Evolutionary conservation across 139 green algal genomes (phyloP).

Genomic region (Asterochloris sp.): DNA sequence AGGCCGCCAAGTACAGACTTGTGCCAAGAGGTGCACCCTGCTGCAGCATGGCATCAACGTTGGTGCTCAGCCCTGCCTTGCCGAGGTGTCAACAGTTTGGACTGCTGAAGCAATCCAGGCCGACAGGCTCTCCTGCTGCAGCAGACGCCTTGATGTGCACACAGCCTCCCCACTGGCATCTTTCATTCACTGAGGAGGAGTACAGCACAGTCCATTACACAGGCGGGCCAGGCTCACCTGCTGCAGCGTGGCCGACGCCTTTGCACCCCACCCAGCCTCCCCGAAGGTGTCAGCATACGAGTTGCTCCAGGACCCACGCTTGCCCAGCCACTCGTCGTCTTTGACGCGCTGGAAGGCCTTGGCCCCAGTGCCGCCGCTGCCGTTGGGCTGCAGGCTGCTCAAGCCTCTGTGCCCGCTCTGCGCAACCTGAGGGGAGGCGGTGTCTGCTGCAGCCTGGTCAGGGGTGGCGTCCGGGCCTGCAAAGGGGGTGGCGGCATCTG

Average conservation of each 20-base stretch:
- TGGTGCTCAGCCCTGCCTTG: no score
- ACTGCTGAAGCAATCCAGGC: no score
- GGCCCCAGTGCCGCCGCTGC: background rate
- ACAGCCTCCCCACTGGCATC: no score
- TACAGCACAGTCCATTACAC: background rate
- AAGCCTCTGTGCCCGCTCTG: background rate
- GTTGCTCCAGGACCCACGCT: conserved; percentile 72
- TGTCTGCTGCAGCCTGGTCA: background rate
- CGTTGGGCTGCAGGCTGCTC: no score
- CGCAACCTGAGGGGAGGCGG: background rate
- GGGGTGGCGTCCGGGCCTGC: no score
- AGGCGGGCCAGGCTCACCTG: conserved; percentile 28
- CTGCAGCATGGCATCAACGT: background rate
- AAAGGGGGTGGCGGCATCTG: no score
- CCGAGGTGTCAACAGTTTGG: no score
- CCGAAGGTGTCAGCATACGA: conserved; percentile 74
- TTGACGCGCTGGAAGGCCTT: conserved; percentile 82
- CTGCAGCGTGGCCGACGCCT: conserved; percentile 87
- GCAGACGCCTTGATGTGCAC: no score
- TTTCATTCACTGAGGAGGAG: no score
- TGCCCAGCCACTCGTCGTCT: conserved; percentile 73
- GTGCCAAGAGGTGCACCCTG: background rate
- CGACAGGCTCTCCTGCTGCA: no score
- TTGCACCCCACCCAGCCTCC: conserved; percentile 84
- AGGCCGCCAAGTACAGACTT: background rate